Conservation (phyloP, 2,329 filamentous ascomycete genomes). For the Hansfordia pulvinata region DNA sequence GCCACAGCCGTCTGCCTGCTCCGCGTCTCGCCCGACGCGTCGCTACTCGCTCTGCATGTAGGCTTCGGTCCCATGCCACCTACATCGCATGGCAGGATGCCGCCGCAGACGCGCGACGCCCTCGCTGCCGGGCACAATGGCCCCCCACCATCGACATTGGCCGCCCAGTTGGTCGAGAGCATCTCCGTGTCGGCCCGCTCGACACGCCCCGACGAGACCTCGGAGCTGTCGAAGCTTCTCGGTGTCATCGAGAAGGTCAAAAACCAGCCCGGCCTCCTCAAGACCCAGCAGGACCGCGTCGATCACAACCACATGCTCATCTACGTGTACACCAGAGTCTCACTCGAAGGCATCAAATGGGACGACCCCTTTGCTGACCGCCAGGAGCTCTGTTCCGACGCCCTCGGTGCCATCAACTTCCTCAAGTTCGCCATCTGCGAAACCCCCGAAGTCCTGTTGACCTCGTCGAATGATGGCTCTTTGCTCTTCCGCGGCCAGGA, state of each 20-base stretch:
- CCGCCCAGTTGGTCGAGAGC: constrained; percentile 76
- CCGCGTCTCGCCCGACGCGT: too few relatives aligned
- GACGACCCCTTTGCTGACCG: constrained; percentile 55
- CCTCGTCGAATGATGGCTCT: constrained; percentile 22
- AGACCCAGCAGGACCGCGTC: constrained; percentile 49
- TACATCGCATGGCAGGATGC: too few relatives aligned
- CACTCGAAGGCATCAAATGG: constrained; percentile 54
- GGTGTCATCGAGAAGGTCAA: constrained; percentile 40
- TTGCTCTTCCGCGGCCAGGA: constrained; percentile 41
- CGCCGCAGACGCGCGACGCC: too few relatives aligned
- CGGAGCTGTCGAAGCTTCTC: constrained; percentile 62
- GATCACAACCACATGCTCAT: constrained; percentile 76
- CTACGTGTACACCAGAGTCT: constrained; percentile 69
- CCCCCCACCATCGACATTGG: constrained; percentile 65
- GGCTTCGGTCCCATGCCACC: too few relatives aligned
- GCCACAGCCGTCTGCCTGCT: too few relatives aligned
- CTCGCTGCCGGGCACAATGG: constrained; percentile 6
- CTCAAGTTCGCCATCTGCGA: constrained; percentile 62
- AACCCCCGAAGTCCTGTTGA: constrained; percentile 54
- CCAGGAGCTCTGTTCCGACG: constrained; percentile 42
- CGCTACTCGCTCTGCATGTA: too few relatives aligned
- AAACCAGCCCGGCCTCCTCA: constrained; percentile 37
- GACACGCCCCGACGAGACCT: constrained; percentile 50
- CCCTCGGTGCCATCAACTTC: constrained; percentile 63
- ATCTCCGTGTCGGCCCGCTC: constrained; percentile 52